phyloP scores from a whole-genome alignment of 2,329 filamentous ascomycete genomes.

The Leptographium procerum region DNA sequence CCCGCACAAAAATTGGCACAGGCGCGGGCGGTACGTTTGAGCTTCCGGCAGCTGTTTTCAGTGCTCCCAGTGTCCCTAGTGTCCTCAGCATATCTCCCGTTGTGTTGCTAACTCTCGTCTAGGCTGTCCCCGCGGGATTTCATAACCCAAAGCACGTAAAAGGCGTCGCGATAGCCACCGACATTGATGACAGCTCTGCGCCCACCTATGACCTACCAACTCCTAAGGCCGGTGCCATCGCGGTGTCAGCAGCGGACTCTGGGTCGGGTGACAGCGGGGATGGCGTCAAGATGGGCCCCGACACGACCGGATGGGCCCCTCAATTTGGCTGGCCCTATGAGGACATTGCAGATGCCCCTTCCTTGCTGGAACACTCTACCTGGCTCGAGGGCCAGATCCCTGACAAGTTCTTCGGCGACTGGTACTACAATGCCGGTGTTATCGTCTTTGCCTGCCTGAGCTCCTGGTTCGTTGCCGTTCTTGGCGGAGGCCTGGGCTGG shows the following conservation, averaged over 20 bases:
- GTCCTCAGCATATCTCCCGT: no score
- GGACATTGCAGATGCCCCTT: slow-evolving; percentile 46
- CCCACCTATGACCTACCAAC: slow-evolving; percentile 68
- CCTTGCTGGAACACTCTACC: slow-evolving; percentile 76
- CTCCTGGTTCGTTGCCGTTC: slow-evolving; percentile 79
- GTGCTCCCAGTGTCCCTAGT: not conserved
- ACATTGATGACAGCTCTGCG: slow-evolving; percentile 60
- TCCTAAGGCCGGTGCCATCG: slow-evolving; percentile 57
- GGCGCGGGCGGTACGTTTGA: slow-evolving; percentile 55
- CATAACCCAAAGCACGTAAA: slow-evolving; percentile 46
- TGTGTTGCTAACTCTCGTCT: not conserved
- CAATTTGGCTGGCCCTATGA: slow-evolving; percentile 63
- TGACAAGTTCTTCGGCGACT: slow-evolving; percentile 90
- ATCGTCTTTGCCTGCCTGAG: slow-evolving; percentile 85
- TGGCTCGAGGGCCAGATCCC: slow-evolving; percentile 74
- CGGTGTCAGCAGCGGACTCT: slow-evolving; percentile 32
- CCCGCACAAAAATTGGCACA: slow-evolving; percentile 76
- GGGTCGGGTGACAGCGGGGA: slow-evolving; percentile 40
- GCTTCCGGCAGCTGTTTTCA: not conserved
- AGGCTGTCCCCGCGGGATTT: slow-evolving; percentile 55
- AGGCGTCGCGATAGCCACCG: slow-evolving; percentile 62
- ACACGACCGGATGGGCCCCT: slow-evolving; percentile 74
- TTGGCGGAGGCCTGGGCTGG: slow-evolving; percentile 90
- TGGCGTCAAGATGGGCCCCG: slow-evolving; percentile 41
- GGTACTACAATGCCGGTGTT: slow-evolving; percentile 95